Evolutionary conservation across 768 basidiomycete genomes (phyloP).

Genomic region (Lentinula detonsa): DNA sequence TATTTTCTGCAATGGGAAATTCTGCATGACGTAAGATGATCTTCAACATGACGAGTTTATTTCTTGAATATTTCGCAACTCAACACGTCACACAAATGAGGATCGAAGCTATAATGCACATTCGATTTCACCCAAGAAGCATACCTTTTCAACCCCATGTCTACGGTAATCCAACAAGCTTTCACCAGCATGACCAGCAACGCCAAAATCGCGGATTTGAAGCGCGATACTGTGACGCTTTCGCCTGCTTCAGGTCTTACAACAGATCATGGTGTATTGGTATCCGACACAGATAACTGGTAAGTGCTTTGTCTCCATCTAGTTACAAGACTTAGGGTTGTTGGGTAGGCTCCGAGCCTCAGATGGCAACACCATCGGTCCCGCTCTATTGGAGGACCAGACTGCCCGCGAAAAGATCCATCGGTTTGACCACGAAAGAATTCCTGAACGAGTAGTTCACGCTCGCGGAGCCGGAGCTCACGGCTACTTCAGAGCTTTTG

Average conservation of each 20-base stretch:
- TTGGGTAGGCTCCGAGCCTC: slow-evolving; percentile 48
- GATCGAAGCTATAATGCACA: too few species aligned
- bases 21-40: too few species aligned
- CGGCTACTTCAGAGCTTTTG: slow-evolving; percentile 73
- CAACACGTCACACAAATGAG: too few species aligned
- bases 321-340: not conserved
- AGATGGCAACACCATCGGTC: slow-evolving; percentile 47
- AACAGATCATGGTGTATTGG: slow-evolving; percentile 55
- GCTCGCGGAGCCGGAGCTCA: slow-evolving; percentile 77
- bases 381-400: slow-evolving; percentile 75
- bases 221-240: slow-evolving; percentile 25
- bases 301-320: slow-evolving; percentile 17
- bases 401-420: slow-evolving; percentile 70
- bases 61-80: too few species aligned
- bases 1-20: not conserved
- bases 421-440: slow-evolving; percentile 84
- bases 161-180: slow-evolving; percentile 5
- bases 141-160: not conserved
- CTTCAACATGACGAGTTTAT: too few species aligned
- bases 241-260: slow-evolving; percentile 32
- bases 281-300: slow-evolving; percentile 66
- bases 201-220: slow-evolving; percentile 28
- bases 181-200: slow-evolving; percentile 20
- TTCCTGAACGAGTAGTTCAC: slow-evolving; percentile 63
- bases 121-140: too few species aligned